Conservation (phyloP, 2,329 filamentous ascomycete genomes). For the Ophiostoma tasmaniense region DNA sequence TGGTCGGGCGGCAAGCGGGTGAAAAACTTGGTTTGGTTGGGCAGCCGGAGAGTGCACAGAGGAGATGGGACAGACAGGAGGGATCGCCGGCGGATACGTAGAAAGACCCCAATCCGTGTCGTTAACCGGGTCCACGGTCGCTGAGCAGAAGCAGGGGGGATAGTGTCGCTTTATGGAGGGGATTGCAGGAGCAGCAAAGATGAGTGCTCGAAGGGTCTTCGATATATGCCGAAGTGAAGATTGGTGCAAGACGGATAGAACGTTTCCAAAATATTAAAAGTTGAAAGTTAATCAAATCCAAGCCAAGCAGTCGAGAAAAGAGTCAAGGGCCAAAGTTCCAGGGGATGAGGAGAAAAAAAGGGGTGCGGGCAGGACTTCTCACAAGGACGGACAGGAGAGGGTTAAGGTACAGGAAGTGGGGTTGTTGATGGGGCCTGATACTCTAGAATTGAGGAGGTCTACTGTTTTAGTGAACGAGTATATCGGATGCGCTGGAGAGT, state of each 20-base stretch:
- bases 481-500: background rate
- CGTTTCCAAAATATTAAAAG: background rate
- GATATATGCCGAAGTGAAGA: background rate
- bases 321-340: background rate
- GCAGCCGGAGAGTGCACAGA: constrained; percentile 1
- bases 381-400: background rate
- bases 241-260: background rate
- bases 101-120: constrained; percentile 10
- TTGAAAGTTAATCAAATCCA: background rate
- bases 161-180: background rate
- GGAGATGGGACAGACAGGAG: constrained; percentile 2
- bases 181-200: background rate
- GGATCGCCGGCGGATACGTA: constrained; percentile 15
- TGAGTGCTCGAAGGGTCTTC: background rate
- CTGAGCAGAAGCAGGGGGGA: background rate
- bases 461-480: constrained; percentile 3
- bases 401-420: constrained; percentile 12
- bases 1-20: constrained; percentile 9
- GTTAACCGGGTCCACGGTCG: constrained; percentile 13
- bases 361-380: constrained; percentile 4
- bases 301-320: constrained; percentile 1
- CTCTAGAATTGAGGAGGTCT: background rate
- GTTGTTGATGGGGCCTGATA: constrained; percentile 10
- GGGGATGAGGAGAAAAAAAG: constrained; percentile 12
- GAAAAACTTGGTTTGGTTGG: constrained; percentile 13